Base-by-base conservation (phyloP, 176 grass and related monocot species). In the Aegilops tauschii region DNA sequence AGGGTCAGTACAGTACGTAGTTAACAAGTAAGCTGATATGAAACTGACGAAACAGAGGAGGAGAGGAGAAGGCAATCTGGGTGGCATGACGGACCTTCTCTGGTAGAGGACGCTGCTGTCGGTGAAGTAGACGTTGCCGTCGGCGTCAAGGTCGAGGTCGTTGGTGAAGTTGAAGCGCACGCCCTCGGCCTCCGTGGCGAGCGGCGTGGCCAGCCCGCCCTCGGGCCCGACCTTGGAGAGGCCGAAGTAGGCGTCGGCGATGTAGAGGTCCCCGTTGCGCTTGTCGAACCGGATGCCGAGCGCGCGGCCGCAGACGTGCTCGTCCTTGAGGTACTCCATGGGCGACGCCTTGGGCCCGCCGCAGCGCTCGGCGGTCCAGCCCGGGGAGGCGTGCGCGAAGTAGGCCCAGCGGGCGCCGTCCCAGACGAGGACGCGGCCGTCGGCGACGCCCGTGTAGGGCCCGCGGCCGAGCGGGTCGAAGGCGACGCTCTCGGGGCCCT, bases 401-500 rank as follows among this genome's bases (percentile, higher is more conserved):
- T 92, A 40, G 65, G 32, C 68, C 93, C 91, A 98, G 42, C 83
- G 84, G 4, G 85, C 54, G 63, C 96, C 93, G 50, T 98, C 86
- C 91, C 90, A 98, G 84, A 94, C 80, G 58, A 98, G 65, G 45
- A 98, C 90, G 28, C 96, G 93, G 10, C 96, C 96, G 74, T 98
- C 96, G 23, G 96, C 96, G 62, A 98, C 69, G 63, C 96, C 92
- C 59, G 96, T 95, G 90, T 95, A 98, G 0, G 96, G 93, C 9
- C 96, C 96, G 16, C 96, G 91, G 21, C 93, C 96, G 8, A n/a
- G 88, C n/a, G 92, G 90, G 59, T 98, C 96, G 70, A 98, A 98
- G 7, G 88, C 88, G 8, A 98, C 84, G 82, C 96, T 98, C 93
- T 98, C 96, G 49, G 96, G 93, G 1, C 93, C 96, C 79, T 96